Evolutionary conservation across 108 stramenopile genomes (phyloP).

Genomic region (Aurantiochytrium sp.): DNA sequence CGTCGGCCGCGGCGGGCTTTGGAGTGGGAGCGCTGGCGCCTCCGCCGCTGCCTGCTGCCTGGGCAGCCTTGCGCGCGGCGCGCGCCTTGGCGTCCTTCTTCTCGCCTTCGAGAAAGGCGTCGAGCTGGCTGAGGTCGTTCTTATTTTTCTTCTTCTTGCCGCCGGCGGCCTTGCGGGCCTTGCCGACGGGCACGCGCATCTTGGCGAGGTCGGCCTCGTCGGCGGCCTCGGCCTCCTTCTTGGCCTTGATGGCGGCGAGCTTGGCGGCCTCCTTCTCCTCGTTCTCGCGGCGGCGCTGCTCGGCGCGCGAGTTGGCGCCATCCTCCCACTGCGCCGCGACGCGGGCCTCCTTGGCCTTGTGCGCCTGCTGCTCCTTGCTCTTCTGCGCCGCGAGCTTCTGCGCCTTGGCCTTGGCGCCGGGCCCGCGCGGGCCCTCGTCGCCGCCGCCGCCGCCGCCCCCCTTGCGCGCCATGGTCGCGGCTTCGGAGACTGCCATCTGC

Average conservation of each 20-base stretch:
- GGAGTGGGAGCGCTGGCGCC: too few species aligned
- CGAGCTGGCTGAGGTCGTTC: background rate
- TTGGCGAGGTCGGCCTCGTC: background rate
- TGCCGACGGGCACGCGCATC: background rate
- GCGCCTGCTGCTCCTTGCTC: background rate
- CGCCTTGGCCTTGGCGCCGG: constrained; percentile 31
- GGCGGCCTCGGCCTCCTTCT: background rate
- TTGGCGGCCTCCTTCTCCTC: background rate
- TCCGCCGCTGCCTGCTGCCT: background rate
- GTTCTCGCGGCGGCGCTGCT: background rate
- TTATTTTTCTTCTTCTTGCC: constrained; percentile 24
- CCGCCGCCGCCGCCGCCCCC: background rate
- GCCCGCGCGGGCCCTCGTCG: background rate
- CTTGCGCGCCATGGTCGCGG: background rate
- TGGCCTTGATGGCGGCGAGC: background rate
- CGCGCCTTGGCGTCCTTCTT: constrained; percentile 20
- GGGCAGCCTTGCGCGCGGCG: background rate
- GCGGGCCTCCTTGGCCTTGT: background rate
- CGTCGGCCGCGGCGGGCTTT: background rate
- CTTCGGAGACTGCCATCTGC: too few species aligned
- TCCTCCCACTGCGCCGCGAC: constrained; percentile 1
- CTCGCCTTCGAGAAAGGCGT: background rate
- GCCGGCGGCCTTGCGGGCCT: background rate
- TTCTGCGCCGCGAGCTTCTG: constrained; percentile 25
- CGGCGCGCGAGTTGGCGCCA: background rate